Conservation (phyloP, 768 basidiomycete species). For the Lactifluus piperatus region DNA sequence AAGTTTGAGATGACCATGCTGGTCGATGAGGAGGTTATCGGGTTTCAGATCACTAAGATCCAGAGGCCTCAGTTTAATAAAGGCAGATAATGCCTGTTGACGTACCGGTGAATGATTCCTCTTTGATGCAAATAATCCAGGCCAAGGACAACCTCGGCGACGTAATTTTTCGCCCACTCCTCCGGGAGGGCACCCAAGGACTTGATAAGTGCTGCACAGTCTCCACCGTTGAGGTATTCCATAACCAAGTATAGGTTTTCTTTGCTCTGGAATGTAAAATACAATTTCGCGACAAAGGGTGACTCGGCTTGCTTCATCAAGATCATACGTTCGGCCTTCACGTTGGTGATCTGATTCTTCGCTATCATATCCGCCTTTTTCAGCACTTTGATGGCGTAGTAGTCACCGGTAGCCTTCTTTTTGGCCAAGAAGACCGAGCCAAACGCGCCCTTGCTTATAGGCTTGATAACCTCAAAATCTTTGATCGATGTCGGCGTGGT, state of each 20-base stretch:
- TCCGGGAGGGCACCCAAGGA: constrained; percentile 88
- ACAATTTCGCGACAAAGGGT: constrained; percentile 95
- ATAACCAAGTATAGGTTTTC: constrained; percentile 98
- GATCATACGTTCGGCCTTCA: constrained; percentile 99
- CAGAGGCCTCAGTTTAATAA: constrained; percentile 4
- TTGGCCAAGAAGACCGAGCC: constrained; percentile 97
- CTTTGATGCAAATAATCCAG: constrained; percentile 94
- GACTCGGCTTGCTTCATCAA: constrained; percentile 99
- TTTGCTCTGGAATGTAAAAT: constrained; percentile 99
- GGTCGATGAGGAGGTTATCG: constrained; percentile 95
- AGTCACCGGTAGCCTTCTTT: constrained; percentile 97
- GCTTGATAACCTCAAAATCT: constrained; percentile 99
- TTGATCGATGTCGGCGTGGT: constrained; percentile 89
- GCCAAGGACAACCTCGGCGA: constrained; percentile 92
- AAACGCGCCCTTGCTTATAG: constrained; percentile 97
- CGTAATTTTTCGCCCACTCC: constrained; percentile 94
- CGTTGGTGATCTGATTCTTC: constrained; percentile 99
- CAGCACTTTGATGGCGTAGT: constrained; percentile 99
- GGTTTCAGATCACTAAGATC: constrained; percentile 84
- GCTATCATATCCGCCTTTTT: constrained; percentile 99
- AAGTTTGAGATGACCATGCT: constrained; percentile 92
- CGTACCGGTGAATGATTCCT: constrained; percentile 93
- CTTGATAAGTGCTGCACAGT: constrained; percentile 96
- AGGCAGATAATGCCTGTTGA: neutral
- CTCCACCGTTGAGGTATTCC: constrained; percentile 98